Evolutionary conservation across 257 asterid genomes (phyloP).

Genomic region (Salvia rosmarinus): DNA sequence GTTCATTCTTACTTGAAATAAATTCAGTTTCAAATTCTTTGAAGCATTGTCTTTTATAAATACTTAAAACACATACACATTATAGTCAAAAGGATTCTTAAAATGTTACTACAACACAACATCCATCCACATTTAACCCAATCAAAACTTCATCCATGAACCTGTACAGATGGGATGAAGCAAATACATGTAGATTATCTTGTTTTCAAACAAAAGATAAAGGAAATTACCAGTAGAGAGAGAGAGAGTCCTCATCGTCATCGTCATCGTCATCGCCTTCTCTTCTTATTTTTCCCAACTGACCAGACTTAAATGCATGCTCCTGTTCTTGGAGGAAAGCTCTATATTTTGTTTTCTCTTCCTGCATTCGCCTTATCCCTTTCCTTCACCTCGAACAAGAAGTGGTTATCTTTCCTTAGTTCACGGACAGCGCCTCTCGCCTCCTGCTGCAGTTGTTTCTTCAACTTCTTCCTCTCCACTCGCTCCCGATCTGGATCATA

Average conservation of each 20-base stretch:
- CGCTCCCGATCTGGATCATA: conserved; percentile 93
- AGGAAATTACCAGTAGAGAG: not conserved
- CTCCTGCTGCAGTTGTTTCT: conserved; percentile 61
- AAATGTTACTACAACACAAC: no score
- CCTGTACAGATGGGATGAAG: no score
- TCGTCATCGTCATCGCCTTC: conserved; percentile 62
- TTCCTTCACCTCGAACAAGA: conserved; percentile 71
- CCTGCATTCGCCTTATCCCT: conserved; percentile 55
- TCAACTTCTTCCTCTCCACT: conserved; percentile 72
- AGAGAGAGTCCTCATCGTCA: no score
- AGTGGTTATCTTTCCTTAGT: conserved; percentile 77
- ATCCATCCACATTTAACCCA: not conserved
- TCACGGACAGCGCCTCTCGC: conserved; percentile 81
- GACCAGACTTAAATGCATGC: conserved; percentile 91
- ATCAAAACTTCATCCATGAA: conserved; percentile 24
- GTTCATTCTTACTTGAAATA: no score
- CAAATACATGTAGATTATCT: no score
- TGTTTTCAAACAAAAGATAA: not conserved
- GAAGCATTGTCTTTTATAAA: no score
- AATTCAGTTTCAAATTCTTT: no score
- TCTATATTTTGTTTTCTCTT: conserved; percentile 63
- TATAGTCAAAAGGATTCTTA: no score
- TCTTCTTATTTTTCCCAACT: conserved; percentile 70
- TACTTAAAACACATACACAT: no score
- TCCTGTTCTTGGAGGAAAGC: conserved; percentile 98